These are phyloP conservation scores for Porphyra umbilicalis DNA, from an alignment of 31 red algal species.

Conservation along the genomic window DNA sequence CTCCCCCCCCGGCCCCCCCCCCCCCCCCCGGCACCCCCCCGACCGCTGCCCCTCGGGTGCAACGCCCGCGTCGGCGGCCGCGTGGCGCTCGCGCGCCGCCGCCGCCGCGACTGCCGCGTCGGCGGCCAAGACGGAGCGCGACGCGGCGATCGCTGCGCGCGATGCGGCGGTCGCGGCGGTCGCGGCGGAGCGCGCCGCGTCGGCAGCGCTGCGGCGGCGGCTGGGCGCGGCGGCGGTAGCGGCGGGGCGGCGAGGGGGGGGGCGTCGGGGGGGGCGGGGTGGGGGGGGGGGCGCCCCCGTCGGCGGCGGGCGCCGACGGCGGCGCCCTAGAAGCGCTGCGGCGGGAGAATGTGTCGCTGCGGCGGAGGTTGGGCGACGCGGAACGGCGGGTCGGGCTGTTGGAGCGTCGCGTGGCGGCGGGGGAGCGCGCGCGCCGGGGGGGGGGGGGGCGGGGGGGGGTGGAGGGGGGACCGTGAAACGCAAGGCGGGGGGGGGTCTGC, in stretches of 20 bases:
- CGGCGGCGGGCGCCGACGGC: too few relatives aligned
- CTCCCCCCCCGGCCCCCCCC: background rate
- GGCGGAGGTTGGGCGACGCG: background rate
- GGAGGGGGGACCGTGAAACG: background rate
- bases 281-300: background rate
- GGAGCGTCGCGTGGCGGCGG: background rate
- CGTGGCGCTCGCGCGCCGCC: background rate
- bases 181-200: background rate
- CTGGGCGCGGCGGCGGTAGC: background rate
- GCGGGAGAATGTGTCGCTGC: background rate
- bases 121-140: background rate
- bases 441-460: background rate
- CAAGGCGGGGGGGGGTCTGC: too few relatives aligned
- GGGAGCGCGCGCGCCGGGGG: background rate
- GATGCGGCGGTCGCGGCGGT: background rate
- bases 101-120: background rate
- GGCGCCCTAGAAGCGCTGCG: background rate
- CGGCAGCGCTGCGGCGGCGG: background rate
- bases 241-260: background rate
- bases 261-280: too few relatives aligned
- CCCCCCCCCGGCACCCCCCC: background rate
- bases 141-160: background rate
- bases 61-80: background rate
- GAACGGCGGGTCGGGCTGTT: background rate
- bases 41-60: background rate